Evolutionary conservation across 1,139 yeast species (phyloP), one percentile per base, ranked within the genome.

Genomic region (Blastobotrys buckinghamii): DNA sequence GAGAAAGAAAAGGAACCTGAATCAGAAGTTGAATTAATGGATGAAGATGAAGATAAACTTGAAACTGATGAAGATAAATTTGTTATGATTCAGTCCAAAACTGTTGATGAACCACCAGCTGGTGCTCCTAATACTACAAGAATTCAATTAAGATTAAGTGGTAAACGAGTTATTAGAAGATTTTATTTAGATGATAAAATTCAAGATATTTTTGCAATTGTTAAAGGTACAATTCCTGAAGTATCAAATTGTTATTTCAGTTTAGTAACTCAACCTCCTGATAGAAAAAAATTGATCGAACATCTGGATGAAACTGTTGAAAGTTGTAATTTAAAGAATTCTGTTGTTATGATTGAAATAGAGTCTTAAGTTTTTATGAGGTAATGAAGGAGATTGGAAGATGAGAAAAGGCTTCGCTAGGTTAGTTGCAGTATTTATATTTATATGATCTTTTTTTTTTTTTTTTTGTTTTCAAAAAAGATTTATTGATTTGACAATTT

Each of bases 111-210:
- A 56, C 89, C 92, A 0, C 70, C 79, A 0, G 72, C 75, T n/a
- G 8, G 13, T 7, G 75, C 81, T 0, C 74, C 75, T 2, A 67
- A 76, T 1, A 76, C 80, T 1, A 87, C 97, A 1, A 73, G 98
- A 58, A 77, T 94, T 22, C 98, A 92, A 66, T 76, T 94, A 19
- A 75, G 97, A 51, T 78, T 88, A 39, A 37, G 42, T 32, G 95
- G 94, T 16, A 97, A 97, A 20, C 73, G 97, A 53, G 69, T 84
- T 13, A 83, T 92, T n/a, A 82, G 88, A 51, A 77, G 88, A 55
- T 85, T 92, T 59, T 68, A 68, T 13, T 59, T 76, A 9, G 62
- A 69, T 4, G 94, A 84, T 56, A 68, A 73, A 4, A 85, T 94
- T 0, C 54, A 78, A 60, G 71, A 73, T 15, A 73, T 92, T 35